phyloP scores from a whole-genome alignment of 2,329 filamentous ascomycete species.

The Colletotrichum acutatum region DNA sequence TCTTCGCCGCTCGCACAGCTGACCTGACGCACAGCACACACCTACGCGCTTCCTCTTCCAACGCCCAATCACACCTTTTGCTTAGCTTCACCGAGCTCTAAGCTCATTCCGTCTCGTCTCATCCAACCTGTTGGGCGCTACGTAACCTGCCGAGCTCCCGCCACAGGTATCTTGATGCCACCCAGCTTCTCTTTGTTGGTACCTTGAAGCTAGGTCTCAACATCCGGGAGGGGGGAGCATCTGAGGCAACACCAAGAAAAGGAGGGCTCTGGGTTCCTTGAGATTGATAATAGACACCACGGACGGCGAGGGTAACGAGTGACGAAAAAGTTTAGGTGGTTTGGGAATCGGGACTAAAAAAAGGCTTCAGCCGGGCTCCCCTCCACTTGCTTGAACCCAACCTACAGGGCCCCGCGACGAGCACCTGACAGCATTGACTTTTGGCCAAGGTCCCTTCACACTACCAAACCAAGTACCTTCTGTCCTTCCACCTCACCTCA shows the following conservation, averaged over 20 bases:
- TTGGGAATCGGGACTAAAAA: constrained; percentile 15
- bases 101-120: constrained; percentile 6
- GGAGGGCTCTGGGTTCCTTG: background rate
- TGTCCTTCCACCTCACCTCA: background rate
- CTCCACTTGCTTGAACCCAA: background rate
- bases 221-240: constrained; percentile 2
- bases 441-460: background rate
- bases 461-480: background rate
- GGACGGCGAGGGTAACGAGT: background rate
- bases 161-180: background rate
- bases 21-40: constrained; percentile 11
- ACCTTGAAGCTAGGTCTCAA: background rate
- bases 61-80: background rate
- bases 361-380: constrained; percentile 12
- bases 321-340: background rate
- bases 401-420: background rate
- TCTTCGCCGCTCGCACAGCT: background rate
- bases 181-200: background rate
- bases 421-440: constrained; percentile 16
- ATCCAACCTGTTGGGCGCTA: background rate
- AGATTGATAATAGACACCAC: background rate
- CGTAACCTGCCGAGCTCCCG: constrained; percentile 4
- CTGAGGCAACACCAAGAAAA: constrained; percentile 7
- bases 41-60: background rate
- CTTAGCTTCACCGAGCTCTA: background rate